These are phyloP conservation scores for Penstemon barbatus DNA, from an alignment of 257 asterid species.

Conservation along the genomic window DNA sequence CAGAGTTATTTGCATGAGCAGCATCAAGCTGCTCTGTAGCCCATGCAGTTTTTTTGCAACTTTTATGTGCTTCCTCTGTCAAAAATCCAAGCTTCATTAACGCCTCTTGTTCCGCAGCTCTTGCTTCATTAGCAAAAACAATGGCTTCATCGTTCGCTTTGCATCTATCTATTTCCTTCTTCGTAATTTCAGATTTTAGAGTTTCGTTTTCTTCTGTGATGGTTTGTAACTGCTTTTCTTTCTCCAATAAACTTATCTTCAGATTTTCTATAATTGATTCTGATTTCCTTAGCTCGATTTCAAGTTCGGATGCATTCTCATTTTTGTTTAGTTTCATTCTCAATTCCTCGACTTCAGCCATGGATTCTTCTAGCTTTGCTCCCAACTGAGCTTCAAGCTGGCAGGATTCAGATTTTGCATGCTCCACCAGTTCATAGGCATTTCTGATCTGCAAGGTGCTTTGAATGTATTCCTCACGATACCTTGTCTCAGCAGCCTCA, in stretches of 20 bases:
- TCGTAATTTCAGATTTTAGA: constrained; percentile 57
- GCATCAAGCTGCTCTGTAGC: constrained; percentile 72
- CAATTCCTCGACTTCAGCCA: constrained; percentile 50
- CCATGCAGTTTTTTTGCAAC: constrained; percentile 47
- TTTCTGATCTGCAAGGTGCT: constrained; percentile 63
- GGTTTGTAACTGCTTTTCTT: constrained; percentile 50
- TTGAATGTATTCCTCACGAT: constrained; percentile 56
- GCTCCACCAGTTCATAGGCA: constrained; percentile 68
- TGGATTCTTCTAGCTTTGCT: constrained; percentile 42
- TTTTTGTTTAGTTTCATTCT: constrained; percentile 39
- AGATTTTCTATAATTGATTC: constrained; percentile 48
- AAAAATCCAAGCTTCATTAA: constrained; percentile 57
- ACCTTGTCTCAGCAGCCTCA: constrained; percentile 68
- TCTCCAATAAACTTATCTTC: constrained; percentile 43
- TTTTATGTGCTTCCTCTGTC: constrained; percentile 72
- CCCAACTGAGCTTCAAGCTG: constrained; percentile 59
- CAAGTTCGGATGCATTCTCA: constrained; percentile 40
- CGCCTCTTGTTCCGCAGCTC: constrained; percentile 67
- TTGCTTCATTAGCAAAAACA: constrained; percentile 49
- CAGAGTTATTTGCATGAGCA: constrained; percentile 63
- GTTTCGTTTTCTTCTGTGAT: constrained; percentile 55
- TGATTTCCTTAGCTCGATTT: constrained; percentile 33
- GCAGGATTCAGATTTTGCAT: constrained; percentile 41
- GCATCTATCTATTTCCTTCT: constrained; percentile 41
- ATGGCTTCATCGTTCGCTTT: constrained; percentile 45